phyloP scores from a whole-genome alignment of 805 yeast genomes.

The Candida incommunis region DNA sequence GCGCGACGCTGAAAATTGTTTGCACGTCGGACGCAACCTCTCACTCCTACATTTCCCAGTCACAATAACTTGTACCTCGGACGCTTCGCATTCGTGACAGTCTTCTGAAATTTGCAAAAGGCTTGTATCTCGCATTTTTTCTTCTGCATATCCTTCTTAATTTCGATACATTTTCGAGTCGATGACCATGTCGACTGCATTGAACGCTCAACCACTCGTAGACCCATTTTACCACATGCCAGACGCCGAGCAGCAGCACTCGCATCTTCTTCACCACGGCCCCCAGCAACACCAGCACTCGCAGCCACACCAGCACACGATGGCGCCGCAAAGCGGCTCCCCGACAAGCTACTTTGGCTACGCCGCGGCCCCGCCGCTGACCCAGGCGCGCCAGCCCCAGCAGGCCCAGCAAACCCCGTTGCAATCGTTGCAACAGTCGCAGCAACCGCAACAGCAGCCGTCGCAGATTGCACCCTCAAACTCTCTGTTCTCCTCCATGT shows the following conservation, averaged over 20 bases:
- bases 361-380: too few relatives aligned
- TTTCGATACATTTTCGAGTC: too few relatives aligned
- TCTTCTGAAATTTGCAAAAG: too few relatives aligned
- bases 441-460: background rate
- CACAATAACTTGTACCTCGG: too few relatives aligned
- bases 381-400: slow-evolving; percentile 1
- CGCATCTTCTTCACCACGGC: background rate
- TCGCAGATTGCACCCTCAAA: background rate
- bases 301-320: background rate
- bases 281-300: background rate
- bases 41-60: too few relatives aligned
- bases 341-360: slow-evolving; percentile 1
- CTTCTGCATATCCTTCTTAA: too few relatives aligned
- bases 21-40: too few relatives aligned
- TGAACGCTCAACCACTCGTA: background rate
- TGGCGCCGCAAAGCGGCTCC: background rate
- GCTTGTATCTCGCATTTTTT: too few relatives aligned
- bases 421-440: background rate
- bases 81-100: too few relatives aligned
- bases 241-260: background rate
- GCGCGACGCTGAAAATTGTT: too few relatives aligned
- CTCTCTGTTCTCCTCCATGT: background rate
- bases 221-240: slow-evolving; percentile 1
- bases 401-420: slow-evolving; percentile 1
- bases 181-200: background rate